These are phyloP conservation scores for Linum tenue DNA, from an alignment of 345 rosid genomes.

Conservation along the genomic window DNA sequence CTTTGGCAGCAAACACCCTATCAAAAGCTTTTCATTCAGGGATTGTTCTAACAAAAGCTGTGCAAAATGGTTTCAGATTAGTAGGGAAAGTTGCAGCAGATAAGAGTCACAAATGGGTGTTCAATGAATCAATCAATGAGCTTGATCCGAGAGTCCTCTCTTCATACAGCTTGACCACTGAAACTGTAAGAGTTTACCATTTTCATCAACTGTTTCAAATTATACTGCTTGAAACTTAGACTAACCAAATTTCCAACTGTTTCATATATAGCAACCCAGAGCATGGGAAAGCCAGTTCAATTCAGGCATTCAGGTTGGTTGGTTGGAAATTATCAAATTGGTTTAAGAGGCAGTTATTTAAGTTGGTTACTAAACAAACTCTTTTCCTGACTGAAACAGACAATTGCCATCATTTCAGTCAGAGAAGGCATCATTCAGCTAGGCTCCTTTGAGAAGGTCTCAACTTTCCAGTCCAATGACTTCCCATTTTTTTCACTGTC, in stretches of 20 bases:
- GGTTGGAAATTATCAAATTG: not conserved
- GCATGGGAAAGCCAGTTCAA: conserved; percentile 66
- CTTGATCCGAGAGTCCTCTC: conserved; percentile 35
- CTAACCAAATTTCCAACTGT: conserved; percentile 5
- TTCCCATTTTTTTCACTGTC: not conserved
- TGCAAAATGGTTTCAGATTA: conserved; percentile 32
- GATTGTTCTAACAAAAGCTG: not conserved
- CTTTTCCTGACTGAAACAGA: conserved; percentile 33
- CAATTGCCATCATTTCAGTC: conserved; percentile 61
- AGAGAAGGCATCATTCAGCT: conserved; percentile 66
- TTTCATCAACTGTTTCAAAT: too few species aligned
- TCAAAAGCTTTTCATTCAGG: not conserved
- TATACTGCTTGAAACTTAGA: too few species aligned
- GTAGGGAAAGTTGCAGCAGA: conserved; percentile 75
- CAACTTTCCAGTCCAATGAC: not conserved
- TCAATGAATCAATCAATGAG: conserved; percentile 35
- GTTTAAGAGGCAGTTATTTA: not conserved
- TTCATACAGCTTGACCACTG: conserved; percentile 44
- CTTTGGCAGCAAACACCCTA: not conserved
- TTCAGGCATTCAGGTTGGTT: conserved; percentile 60
- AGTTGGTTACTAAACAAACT: not conserved
- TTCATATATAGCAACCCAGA: conserved; percentile 44
- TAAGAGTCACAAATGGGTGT: conserved; percentile 64
- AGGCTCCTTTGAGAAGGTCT: conserved; percentile 62
- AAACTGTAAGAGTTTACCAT: conserved; percentile 40